Base-by-base conservation (phyloP, 495 filamentous ascomycete genomes). In the Aspergillus asperescens region DNA sequence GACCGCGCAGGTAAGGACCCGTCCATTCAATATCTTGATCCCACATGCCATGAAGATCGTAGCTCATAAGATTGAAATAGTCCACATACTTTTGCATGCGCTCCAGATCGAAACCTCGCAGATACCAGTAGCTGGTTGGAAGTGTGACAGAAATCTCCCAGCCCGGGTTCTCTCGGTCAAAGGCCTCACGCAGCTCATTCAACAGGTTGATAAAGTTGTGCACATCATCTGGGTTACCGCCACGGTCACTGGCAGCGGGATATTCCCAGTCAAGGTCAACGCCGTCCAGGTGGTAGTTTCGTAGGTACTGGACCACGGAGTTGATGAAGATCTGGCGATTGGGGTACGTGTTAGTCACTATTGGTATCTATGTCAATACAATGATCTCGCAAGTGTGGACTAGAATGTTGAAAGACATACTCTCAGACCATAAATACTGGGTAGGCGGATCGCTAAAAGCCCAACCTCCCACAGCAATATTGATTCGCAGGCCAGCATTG, bases 31-130 rank as follows among this genome's bases (percentile, higher is more conserved):
- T 55, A 1, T 44, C 20, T 25, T 55, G 2, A 19, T 55, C 52
- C 52, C 52, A 55, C n/a, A 48, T 24, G 6, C 60, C 60, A 34
- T 59, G 59, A 2, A 78, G 22, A 56, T 78, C 75, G 47, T 81
- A 81, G 8, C 52, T 60, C 80, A 84, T 84, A 23, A 82, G 18
- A 50, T 82, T 82, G 48, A 80, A 62, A 59, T 66, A 82, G 50
- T 80, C 76, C 1, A 76, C 64, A 29, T 64, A 41, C 2, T 63
- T 16, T 13, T 63, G 43, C 24, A 77, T 57, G 0, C 23, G 16
- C 6, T 61, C 38, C 15, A 81, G 24, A 48, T 81, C 68, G 50
- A 81, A 82, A 8, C 61, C 41, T 16, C 68, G 62, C 3, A 82
- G 48, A 46, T 82, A 82, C 76, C 75, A 80, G 53, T 75, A 79